Evolutionary conservation across 345 rosid genomes (phyloP), one percentile per base, ranked within the genome.

Genomic region (Stellera chamaejasme): DNA sequence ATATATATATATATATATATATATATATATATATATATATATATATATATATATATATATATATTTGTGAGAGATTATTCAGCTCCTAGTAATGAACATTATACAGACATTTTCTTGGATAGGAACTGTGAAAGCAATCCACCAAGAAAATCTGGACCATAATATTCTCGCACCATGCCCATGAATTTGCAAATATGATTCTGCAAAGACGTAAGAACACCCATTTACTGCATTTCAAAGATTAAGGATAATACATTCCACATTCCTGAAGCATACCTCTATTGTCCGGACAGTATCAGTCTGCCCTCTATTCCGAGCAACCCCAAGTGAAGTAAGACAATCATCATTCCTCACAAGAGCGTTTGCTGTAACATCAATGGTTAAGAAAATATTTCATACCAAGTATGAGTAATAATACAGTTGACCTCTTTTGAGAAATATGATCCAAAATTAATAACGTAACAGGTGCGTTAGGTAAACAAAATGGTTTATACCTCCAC

Each of bases 101-200:
- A 54, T 45, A 71, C 79, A 16, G 39, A 77, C 84, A 76, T 75
- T 53, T 76, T 76, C 45, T 75, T 71, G 32, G 79, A 71, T 53
- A 74, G 48, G 28, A 74, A 64, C 43, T 69, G 81, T 28, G 81
- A 75, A 19, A 70, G 72, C 46, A 79, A 56, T 42, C 71, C 75
- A 66, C 71, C 75, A 3, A 79, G 77, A 74, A 79, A 79, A 52
- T 75, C 75, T 27, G 77, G 84, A 53, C 84, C 81, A 57, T 56
- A 66, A 63, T 76, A 69, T 66, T 76, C 81, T 44, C 77, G 65
- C 67, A 79, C 27, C 84, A 77, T 71, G 25, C 81, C 81, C 47
- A 74, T 69, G 70, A 79, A 79, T 52, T 66, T 71, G 68, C 79
- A 76, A 58, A 76, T 62, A 50, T 76, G 77, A 60, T 43, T 63